Percentiles rank a stretch among this genome's conserved stretches.
These are phyloP conservation scores for Phytophthora agathidicida DNA, from an alignment of 352 stramenopile genomes.

Conservation along the genomic window DNA sequence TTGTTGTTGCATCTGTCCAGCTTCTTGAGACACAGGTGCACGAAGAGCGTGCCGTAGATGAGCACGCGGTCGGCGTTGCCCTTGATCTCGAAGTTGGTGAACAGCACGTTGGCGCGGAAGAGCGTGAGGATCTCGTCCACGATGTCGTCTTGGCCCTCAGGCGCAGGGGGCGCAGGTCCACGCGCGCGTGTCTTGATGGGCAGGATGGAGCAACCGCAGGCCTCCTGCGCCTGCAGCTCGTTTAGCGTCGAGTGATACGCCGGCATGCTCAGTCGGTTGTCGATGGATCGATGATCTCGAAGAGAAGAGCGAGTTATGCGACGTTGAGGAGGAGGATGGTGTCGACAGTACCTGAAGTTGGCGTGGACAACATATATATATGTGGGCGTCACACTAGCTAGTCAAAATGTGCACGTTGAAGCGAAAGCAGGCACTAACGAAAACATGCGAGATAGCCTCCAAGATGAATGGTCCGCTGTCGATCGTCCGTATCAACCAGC, in stretches of 20 bases:
- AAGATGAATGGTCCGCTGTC: no score
- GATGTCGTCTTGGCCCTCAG: constrained; percentile 89
- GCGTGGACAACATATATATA: no score
- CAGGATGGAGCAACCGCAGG: constrained; percentile 89
- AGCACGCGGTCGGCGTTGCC: constrained; percentile 91
- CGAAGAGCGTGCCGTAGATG: constrained; percentile 95
- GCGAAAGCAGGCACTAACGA: no score
- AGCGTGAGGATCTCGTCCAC: constrained; percentile 94
- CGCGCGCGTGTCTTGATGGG: constrained; percentile 90
- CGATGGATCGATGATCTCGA: constrained; percentile 3
- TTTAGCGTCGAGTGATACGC: constrained; percentile 93
- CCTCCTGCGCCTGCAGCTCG: constrained; percentile 68
- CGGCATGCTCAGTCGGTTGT: constrained; percentile 58
- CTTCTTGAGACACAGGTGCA: constrained; percentile 92
- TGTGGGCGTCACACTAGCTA: no score
- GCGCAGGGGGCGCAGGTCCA: constrained; percentile 84
- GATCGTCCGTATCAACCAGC: no score
- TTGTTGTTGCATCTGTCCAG: constrained; percentile 85
- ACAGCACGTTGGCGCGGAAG: constrained; percentile 95
- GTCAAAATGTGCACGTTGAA: no score
- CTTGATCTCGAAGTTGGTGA: constrained; percentile 95
- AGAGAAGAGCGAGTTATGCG: constrained; percentile 28
- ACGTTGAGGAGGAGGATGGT: constrained; percentile 7
- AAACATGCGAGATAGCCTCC: no score
- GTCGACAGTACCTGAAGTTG: constrained; percentile 3